Evolutionary conservation across 208 protist species (phyloP).

Genomic region (Sergeia podlipaevii): DNA sequence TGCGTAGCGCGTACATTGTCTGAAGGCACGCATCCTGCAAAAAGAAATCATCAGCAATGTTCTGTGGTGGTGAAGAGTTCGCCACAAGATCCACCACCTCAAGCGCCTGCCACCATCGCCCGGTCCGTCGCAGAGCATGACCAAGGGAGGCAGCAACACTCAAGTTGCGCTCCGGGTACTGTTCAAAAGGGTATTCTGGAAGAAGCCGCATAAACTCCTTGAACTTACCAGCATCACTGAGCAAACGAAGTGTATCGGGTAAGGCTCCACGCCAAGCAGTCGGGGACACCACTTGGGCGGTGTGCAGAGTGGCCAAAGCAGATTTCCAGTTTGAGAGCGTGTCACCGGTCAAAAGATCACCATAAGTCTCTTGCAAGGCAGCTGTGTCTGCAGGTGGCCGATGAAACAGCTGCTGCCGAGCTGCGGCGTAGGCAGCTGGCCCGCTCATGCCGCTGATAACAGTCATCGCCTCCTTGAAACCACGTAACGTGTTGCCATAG

Average conservation of each 20-base stretch:
- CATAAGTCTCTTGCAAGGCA: slow-evolving; percentile 37
- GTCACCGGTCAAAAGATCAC: slow-evolving; percentile 62
- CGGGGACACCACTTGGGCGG: neutral
- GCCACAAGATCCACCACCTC: slow-evolving; percentile 72
- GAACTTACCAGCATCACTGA: slow-evolving; percentile 70
- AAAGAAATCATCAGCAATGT: slow-evolving; percentile 33
- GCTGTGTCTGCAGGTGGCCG: slow-evolving; percentile 9
- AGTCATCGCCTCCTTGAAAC: slow-evolving; percentile 15
- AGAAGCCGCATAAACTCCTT: slow-evolving; percentile 44
- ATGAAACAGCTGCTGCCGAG: slow-evolving; percentile 40
- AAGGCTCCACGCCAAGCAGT: slow-evolving; percentile 22
- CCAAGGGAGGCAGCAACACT: slow-evolving; percentile 59
- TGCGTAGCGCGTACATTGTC: slow-evolving; percentile 42
- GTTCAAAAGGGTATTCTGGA: slow-evolving; percentile 29
- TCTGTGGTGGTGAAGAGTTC: slow-evolving; percentile 21
- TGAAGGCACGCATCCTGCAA: slow-evolving; percentile 51
- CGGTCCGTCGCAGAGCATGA: slow-evolving; percentile 35
- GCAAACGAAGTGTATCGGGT: slow-evolving; percentile 58
- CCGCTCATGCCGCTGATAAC: slow-evolving; percentile 50
- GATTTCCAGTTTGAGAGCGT: slow-evolving; percentile 33
- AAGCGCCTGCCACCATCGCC: slow-evolving; percentile 52
- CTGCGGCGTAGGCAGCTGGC: slow-evolving; percentile 42
- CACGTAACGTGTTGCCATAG: slow-evolving; percentile 15
- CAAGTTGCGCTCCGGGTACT: slow-evolving; percentile 14
- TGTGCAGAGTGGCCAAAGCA: slow-evolving; percentile 35